Percentiles rank a stretch among this genome's conserved stretches.
Conservation (phyloP, 805 yeast genomes). For the Scheffersomyces stipitis region DNA sequence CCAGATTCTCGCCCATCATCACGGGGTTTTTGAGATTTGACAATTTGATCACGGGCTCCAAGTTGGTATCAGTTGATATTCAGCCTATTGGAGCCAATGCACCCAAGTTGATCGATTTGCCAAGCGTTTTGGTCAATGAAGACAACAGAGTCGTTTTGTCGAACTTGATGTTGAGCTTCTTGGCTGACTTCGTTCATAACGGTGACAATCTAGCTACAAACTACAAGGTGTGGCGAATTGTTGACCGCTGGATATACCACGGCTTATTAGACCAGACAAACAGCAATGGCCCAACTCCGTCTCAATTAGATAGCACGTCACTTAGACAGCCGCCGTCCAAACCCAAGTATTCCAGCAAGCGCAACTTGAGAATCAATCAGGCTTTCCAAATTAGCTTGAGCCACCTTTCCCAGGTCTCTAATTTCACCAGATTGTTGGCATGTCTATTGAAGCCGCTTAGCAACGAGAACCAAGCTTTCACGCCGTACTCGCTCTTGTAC, state of each 20-base stretch:
- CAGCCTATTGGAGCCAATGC: slow-evolving; percentile 7
- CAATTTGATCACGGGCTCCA: slow-evolving; percentile 26
- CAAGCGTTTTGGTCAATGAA: slow-evolving; percentile 28
- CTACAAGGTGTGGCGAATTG: slow-evolving; percentile 58
- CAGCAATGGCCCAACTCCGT: neutral
- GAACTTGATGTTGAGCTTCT: slow-evolving; percentile 47
- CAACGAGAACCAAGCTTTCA: slow-evolving; percentile 25
- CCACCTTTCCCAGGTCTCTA: slow-evolving; percentile 56
- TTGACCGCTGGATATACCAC: slow-evolving; percentile 70
- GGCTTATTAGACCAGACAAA: slow-evolving; percentile 7
- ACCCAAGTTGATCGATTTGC: slow-evolving; percentile 16
- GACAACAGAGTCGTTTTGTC: slow-evolving; percentile 35
- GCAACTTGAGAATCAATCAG: slow-evolving; percentile 17
- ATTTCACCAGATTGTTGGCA: slow-evolving; percentile 58
- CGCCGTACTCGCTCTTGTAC: slow-evolving; percentile 44
- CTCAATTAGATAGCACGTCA: slow-evolving; percentile 4
- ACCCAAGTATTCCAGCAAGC: slow-evolving; percentile 19
- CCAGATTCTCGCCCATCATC: slow-evolving; percentile 34
- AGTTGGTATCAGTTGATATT: slow-evolving; percentile 9
- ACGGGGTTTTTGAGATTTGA: slow-evolving; percentile 39
- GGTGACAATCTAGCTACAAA: slow-evolving; percentile 32
- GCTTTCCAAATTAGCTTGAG: slow-evolving; percentile 44
- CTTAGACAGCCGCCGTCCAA: slow-evolving; percentile 10
- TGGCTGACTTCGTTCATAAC: slow-evolving; percentile 52
- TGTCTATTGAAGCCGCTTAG: slow-evolving; percentile 33